phyloP scores from a whole-genome alignment of 1,284 basidiomycete genomes.

The Naganishia sp. region DNA sequence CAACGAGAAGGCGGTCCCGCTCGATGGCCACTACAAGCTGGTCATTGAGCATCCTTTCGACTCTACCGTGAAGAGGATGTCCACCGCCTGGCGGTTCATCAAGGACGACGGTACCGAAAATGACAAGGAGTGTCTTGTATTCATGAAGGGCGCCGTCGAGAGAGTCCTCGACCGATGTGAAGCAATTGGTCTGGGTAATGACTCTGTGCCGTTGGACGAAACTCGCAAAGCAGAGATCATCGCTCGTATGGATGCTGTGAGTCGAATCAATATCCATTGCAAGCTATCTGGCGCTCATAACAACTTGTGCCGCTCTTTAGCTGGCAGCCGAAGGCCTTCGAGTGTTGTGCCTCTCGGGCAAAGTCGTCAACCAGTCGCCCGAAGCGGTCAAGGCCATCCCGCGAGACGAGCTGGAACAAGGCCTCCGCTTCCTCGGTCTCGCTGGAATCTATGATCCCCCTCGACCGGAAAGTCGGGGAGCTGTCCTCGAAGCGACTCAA shows the following conservation, averaged over 20 bases:
- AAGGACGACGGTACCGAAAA: constrained; percentile 36
- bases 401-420: constrained; percentile 62
- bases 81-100: constrained; percentile 55
- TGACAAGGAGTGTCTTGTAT: constrained; percentile 39
- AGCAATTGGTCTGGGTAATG: constrained; percentile 38
- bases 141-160: constrained; percentile 67
- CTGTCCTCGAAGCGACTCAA: constrained; percentile 64
- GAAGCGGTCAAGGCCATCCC: constrained; percentile 44
- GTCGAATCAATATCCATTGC: background rate
- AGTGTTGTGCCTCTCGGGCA: constrained; percentile 55
- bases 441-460: constrained; percentile 71
- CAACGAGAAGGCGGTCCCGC: constrained; percentile 28
- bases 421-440: constrained; percentile 64
- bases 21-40: constrained; percentile 49
- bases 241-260: constrained; percentile 56
- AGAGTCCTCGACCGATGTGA: constrained; percentile 61
- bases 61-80: constrained; percentile 66
- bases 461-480: constrained; percentile 64
- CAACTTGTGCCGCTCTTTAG: constrained; percentile 36
- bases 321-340: constrained; percentile 64
- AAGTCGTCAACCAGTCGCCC: constrained; percentile 51
- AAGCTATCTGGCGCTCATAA: constrained; percentile 5
- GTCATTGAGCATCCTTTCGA: constrained; percentile 63
- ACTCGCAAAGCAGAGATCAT: constrained; percentile 56
- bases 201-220: constrained; percentile 44